A percentile compares a stretch with the other conserved stretches of the same genome.
Conservation (phyloP, 345 rosid species). For the Geranium rotundifolium region DNA sequence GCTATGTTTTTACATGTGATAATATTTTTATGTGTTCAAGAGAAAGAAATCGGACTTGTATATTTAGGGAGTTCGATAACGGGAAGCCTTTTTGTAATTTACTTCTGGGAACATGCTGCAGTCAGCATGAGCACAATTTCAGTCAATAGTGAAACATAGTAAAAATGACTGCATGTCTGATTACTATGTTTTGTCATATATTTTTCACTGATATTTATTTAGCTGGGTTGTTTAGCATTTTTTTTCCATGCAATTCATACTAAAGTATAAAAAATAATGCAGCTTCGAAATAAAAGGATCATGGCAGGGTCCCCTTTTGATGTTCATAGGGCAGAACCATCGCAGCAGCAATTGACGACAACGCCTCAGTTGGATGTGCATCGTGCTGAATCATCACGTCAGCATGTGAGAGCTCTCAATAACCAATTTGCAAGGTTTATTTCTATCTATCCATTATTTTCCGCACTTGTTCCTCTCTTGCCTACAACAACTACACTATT, state of each 20-base stretch:
- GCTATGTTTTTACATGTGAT: too few species aligned
- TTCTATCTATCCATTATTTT: background rate
- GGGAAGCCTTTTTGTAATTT: too few species aligned
- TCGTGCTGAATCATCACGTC: constrained; percentile 60
- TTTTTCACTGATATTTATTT: background rate
- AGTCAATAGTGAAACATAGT: background rate
- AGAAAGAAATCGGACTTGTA: too few species aligned
- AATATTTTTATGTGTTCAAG: too few species aligned
- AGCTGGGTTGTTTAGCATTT: constrained; percentile 9
- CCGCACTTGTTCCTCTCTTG: background rate
- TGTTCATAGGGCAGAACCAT: constrained; percentile 37
- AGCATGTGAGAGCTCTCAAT: constrained; percentile 90
- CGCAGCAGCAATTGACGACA: constrained; percentile 27
- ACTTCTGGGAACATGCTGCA: background rate
- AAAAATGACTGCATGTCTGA: background rate
- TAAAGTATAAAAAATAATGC: constrained; percentile 13
- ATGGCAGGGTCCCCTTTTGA: constrained; percentile 49
- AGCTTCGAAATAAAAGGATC: constrained; percentile 62
- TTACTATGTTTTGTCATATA: background rate
- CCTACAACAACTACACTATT: too few species aligned
- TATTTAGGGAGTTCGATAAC: too few species aligned
- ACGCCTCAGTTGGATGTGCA: constrained; percentile 33
- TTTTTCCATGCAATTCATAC: constrained; percentile 1
- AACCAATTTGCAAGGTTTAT: constrained; percentile 80
- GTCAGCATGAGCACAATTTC: background rate